Percentiles rank a stretch among this genome's conserved stretches.
These are phyloP conservation scores for Aspergillus sp. DNA, from an alignment of 2,329 filamentous ascomycete genomes.

Conservation along the genomic window DNA sequence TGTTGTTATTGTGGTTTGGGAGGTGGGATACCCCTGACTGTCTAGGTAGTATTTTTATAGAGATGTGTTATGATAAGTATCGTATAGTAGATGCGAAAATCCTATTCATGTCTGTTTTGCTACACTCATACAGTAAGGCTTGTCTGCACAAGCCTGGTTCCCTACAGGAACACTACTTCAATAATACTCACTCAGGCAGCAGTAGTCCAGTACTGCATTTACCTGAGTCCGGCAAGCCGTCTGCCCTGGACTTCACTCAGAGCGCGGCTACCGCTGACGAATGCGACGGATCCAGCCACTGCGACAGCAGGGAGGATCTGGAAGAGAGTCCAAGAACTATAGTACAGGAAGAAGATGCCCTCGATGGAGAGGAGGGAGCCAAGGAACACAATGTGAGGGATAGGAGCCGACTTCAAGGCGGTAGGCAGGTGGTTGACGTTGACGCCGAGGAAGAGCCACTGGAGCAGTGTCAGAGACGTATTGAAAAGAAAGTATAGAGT, in stretches of 20 bases:
- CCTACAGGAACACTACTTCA: not conserved
- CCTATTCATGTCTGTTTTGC: not conserved
- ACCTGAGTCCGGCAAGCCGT: constrained; percentile 71
- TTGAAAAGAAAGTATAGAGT: not conserved
- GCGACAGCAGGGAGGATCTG: constrained; percentile 75
- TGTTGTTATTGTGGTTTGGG: not conserved
- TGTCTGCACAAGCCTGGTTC: not conserved
- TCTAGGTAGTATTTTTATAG: not conserved
- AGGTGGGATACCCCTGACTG: not conserved
- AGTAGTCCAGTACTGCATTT: constrained; percentile 25
- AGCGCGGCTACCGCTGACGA: constrained; percentile 85
- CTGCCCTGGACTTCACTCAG: constrained; percentile 90
- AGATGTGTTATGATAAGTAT: not conserved
- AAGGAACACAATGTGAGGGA: constrained; percentile 83
- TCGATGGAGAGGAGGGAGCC: constrained; percentile 86
- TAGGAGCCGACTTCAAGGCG: constrained; percentile 72
- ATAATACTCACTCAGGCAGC: not conserved
- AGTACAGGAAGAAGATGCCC: constrained; percentile 92
- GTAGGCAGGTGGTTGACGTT: constrained; percentile 77
- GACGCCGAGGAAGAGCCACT: constrained; percentile 82
- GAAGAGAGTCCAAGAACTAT: constrained; percentile 88
- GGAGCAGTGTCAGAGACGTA: constrained; percentile 13
- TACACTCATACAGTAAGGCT: constrained; percentile 2
- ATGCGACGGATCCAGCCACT: constrained; percentile 68
- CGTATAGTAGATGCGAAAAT: not conserved